These are phyloP conservation scores for Cutaneotrichosporon cyanovorans DNA, from an alignment of 1,284 basidiomycete genomes.

Conservation along the genomic window DNA sequence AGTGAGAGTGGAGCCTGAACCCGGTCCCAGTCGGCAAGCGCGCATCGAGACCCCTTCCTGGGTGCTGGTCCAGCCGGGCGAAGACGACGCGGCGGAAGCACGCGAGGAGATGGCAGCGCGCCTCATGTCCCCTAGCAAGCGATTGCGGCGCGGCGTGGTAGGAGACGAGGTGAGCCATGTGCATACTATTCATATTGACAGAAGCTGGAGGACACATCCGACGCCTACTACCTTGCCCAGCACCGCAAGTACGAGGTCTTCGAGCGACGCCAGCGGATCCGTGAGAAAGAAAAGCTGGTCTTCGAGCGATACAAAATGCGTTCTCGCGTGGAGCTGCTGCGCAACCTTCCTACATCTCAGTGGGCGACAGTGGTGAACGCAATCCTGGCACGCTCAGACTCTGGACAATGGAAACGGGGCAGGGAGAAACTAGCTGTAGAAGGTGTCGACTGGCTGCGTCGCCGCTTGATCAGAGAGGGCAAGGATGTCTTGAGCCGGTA, in stretches of 20 bases:
- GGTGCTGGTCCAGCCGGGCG: constrained; percentile 30
- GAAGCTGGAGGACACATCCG: constrained; percentile 67
- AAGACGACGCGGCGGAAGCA: constrained; percentile 40
- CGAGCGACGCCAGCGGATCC: constrained; percentile 72
- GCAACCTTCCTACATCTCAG: constrained; percentile 36
- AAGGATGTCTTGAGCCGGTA: constrained; percentile 36
- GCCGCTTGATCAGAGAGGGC: constrained; percentile 35
- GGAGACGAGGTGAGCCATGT: constrained; percentile 16
- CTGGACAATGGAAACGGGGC: constrained; percentile 25
- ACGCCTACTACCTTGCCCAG: constrained; percentile 72
- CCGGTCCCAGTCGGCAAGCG: constrained; percentile 3
- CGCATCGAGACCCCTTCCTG: constrained; percentile 39
- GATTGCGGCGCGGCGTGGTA: constrained; percentile 20
- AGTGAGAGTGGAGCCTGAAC: no score
- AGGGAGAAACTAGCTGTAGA: constrained; percentile 26
- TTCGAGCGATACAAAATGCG: constrained; percentile 86
- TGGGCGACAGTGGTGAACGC: constrained; percentile 28
- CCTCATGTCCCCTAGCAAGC: constrained; percentile 23
- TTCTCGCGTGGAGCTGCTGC: constrained; percentile 75
- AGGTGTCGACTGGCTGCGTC: constrained; percentile 36
- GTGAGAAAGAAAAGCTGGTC: constrained; percentile 83
- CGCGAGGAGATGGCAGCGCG: constrained; percentile 24
- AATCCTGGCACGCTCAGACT: constrained; percentile 10
- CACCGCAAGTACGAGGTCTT: constrained; percentile 79
- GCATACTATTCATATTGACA: not conserved